Evolutionary conservation across 345 rosid genomes (phyloP).

Genomic region (Gossypium thurberi): DNA sequence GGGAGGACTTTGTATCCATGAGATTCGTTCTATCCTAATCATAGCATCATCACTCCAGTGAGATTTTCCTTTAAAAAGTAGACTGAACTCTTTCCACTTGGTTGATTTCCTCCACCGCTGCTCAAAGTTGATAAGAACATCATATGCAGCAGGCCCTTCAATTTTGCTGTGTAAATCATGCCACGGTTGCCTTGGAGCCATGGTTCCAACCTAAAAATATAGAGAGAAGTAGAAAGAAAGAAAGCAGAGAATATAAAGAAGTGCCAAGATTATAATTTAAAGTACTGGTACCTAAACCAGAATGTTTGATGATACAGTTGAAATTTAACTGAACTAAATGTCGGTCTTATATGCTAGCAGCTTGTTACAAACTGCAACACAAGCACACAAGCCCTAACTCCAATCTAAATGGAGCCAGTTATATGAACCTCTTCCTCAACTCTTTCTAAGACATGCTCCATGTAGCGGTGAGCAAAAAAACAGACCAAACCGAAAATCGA

Average conservation of each 20-base stretch:
- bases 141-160: slow-evolving; percentile 96
- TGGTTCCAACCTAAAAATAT: slow-evolving; percentile 41
- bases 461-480: background rate
- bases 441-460: background rate
- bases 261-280: slow-evolving; percentile 8
- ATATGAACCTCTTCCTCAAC: background rate
- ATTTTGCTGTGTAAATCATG: slow-evolving; percentile 87
- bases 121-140: slow-evolving; percentile 91
- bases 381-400: background rate
- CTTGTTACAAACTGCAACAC: background rate
- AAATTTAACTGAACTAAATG: background rate
- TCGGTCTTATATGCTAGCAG: background rate
- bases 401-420: background rate
- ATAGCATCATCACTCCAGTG: slow-evolving; percentile 80
- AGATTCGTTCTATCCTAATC: slow-evolving; percentile 76
- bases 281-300: background rate
- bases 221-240: slow-evolving; percentile 3
- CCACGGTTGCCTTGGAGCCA: slow-evolving; percentile 97
- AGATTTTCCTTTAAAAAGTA: slow-evolving; percentile 47
- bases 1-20: slow-evolving; percentile 82
- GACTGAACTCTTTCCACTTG: slow-evolving; percentile 63
- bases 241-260: slow-evolving; percentile 7
- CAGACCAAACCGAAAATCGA: too few species aligned
- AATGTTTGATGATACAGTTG: background rate
- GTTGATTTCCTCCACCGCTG: slow-evolving; percentile 94